phyloP scores from a whole-genome alignment of 805 yeast genomes.

The Tetrapisispora iriomotensis region DNA sequence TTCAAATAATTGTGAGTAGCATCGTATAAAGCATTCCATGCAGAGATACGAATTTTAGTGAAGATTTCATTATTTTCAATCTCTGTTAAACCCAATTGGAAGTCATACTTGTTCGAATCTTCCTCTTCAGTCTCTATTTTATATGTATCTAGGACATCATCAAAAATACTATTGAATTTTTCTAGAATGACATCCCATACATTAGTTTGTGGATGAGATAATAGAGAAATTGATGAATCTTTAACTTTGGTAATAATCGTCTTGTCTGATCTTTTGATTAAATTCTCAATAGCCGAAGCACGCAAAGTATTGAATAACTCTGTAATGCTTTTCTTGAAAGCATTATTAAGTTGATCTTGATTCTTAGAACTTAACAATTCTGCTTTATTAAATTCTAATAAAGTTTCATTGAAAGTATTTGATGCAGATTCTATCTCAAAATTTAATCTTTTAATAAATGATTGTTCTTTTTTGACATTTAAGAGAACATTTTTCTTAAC shows the following conservation, averaged over 20 bases:
- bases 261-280: slow-evolving; percentile 38
- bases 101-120: slow-evolving; percentile 44
- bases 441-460: slow-evolving; percentile 24
- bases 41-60: slow-evolving; percentile 37
- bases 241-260: slow-evolving; percentile 38
- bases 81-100: slow-evolving; percentile 49
- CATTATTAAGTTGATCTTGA: neutral
- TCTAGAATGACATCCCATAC: slow-evolving; percentile 53
- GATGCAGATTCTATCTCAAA: neutral
- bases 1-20: slow-evolving; percentile 52
- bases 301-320: slow-evolving; percentile 28
- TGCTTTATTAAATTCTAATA: slow-evolving; percentile 15
- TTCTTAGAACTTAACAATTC: slow-evolving; percentile 2
- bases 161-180: slow-evolving; percentile 33
- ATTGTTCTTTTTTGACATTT: slow-evolving; percentile 22
- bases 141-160: slow-evolving; percentile 26
- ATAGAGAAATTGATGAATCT: slow-evolving; percentile 39
- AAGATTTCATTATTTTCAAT: slow-evolving; percentile 35
- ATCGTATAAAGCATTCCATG: slow-evolving; percentile 59
- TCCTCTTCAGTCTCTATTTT: slow-evolving; percentile 16
- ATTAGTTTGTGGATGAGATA: slow-evolving; percentile 40
- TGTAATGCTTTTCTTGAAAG: slow-evolving; percentile 7
- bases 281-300: slow-evolving; percentile 32
- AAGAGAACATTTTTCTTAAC: slow-evolving; percentile 23
- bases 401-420: neutral